Percentiles rank a stretch among this genome's conserved stretches.
These are phyloP conservation scores for Bombardia bombarda DNA, from an alignment of 495 filamentous ascomycete species.

Conservation along the genomic window DNA sequence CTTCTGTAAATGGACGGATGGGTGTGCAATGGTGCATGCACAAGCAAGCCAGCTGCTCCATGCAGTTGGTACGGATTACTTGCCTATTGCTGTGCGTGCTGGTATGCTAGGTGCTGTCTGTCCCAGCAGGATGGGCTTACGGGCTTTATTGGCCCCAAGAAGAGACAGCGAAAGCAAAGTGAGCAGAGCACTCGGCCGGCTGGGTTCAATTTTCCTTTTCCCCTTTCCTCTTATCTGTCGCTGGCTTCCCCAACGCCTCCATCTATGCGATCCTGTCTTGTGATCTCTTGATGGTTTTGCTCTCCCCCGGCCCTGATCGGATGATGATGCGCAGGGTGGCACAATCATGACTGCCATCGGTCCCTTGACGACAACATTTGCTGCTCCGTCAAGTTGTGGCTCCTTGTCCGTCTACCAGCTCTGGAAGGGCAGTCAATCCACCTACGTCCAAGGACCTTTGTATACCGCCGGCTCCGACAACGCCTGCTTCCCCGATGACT, in stretches of 20 bases:
- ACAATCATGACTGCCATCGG: constrained; percentile 23
- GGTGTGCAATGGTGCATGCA: too few species aligned
- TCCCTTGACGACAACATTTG: constrained; percentile 24
- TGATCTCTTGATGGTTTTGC: constrained; percentile 13
- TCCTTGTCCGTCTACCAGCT: constrained; percentile 19
- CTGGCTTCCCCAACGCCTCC: background rate
- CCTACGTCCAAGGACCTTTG: constrained; percentile 21
- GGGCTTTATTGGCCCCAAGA: too few species aligned
- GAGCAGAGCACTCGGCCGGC: too few species aligned
- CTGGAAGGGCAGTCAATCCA: constrained; percentile 6
- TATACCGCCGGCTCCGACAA: constrained; percentile 11
- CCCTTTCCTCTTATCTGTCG: background rate
- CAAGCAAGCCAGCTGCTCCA: too few species aligned
- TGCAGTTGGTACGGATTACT: too few species aligned
- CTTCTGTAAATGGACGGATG: too few species aligned
- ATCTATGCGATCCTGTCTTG: background rate
- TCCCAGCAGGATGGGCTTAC: too few species aligned
- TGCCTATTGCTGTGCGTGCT: too few species aligned
- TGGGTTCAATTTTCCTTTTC: too few species aligned
- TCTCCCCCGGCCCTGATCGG: background rate
- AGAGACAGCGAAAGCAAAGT: too few species aligned
- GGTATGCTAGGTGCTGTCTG: too few species aligned
- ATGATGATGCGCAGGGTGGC: constrained; percentile 10
- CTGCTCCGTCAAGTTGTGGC: constrained; percentile 19
- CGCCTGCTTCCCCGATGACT: constrained; percentile 22